Conservation (phyloP, 2,329 filamentous ascomycete species). For the Knufia fluminis region DNA sequence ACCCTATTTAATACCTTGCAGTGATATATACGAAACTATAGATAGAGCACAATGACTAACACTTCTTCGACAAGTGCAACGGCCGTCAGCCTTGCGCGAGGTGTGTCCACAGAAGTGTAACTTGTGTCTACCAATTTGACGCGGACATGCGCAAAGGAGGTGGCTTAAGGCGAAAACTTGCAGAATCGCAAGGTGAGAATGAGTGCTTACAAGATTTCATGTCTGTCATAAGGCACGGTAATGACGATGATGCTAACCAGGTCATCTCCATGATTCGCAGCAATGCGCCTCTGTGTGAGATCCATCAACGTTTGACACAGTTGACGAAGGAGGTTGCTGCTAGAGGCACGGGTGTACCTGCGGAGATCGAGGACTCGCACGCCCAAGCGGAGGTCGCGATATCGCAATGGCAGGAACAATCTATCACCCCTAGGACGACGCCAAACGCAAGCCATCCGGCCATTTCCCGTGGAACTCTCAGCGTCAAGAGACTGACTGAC, state of each 20-base stretch:
- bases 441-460: background rate
- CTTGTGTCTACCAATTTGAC: slow-evolving; percentile 30
- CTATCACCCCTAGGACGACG: background rate
- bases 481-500: background rate
- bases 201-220: slow-evolving; percentile 27
- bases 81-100: slow-evolving; percentile 29
- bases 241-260: slow-evolving; percentile 23
- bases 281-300: slow-evolving; percentile 24
- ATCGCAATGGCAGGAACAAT: background rate
- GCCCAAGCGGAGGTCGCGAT: background rate
- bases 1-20: background rate
- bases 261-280: slow-evolving; percentile 26
- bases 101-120: slow-evolving; percentile 25
- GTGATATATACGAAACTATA: background rate
- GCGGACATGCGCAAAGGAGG: slow-evolving; percentile 31
- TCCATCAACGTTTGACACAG: slow-evolving; percentile 21
- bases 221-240: slow-evolving; percentile 24
- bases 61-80: slow-evolving; percentile 32
- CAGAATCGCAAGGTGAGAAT: slow-evolving; percentile 29
- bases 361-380: background rate
- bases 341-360: background rate
- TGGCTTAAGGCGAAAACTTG: slow-evolving; percentile 28
- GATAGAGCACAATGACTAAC: background rate
- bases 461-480: background rate
- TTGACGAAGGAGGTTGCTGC: slow-evolving; percentile 6